Evolutionary conservation across 495 filamentous ascomycete species (phyloP), one percentile per base, ranked within the genome.

Genomic region (Podospora conica): DNA sequence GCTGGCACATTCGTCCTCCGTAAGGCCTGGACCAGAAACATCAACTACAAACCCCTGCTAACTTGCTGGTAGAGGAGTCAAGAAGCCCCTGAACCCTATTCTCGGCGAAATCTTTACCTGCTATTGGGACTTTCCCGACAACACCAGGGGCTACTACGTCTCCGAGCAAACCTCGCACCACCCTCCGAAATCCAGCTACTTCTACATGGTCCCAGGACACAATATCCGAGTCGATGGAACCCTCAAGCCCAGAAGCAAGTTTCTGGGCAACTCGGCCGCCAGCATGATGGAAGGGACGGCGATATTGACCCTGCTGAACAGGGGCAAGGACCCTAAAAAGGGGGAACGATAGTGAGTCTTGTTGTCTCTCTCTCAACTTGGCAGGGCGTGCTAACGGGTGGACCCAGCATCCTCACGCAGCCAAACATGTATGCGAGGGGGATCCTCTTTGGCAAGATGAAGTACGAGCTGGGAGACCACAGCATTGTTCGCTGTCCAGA

Each of bases 361-460:
- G 21, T n/a, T 3, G 12, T 9, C 11, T 15, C 48, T 15, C 3
- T 21, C 27, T 28, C 24, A 23, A 21, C n/a, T 28, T 2, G 10
- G 20, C 29, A 7, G n/a, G 25, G 15, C 12, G 61, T 22, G 11
- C 11, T 55, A 58, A 71, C 70, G 12, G 72, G 29, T 9, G 9
- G 23, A 18, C 54, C 62, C 4, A 94, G 91, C 77, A 89, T 94
- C 70, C 75, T 97, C 61, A 97, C 95, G 0, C 95, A 99, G 74
- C 95, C 95, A 8, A 99, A 99, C 76, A 99, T 99, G 93, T 99
- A 99, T 77, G 96, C 94, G 40, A 86, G 95, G 64, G 95, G 95
- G 24, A 98, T 99, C 64, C 81, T 99, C 12, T 97, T 99, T 72
- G 95, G 95, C 22, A 98, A 97, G 78, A 98, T 99, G 95, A 97